These are phyloP conservation scores for Fusarium verticillioides DNA, from an alignment of 2,329 filamentous ascomycete genomes.

Conservation along the genomic window DNA sequence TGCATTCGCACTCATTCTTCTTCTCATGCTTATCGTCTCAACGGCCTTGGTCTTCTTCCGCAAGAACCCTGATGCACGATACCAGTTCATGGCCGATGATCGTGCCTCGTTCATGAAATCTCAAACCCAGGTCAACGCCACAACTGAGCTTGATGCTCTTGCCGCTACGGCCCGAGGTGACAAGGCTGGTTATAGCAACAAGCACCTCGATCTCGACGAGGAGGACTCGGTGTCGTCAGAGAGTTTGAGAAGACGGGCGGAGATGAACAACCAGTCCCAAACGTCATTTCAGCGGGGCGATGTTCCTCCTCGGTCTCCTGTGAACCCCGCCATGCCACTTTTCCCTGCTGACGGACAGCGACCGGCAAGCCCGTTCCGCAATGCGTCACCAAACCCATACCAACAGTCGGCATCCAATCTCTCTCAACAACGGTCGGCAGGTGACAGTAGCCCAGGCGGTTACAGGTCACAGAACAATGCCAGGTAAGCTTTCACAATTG, in stretches of 20 bases:
- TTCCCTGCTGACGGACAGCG: slow-evolving; percentile 54
- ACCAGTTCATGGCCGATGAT: slow-evolving; percentile 97
- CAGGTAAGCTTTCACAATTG: slow-evolving; percentile 46
- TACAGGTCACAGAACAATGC: slow-evolving; percentile 53
- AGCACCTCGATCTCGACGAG: slow-evolving; percentile 54
- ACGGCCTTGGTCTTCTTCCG: slow-evolving; percentile 77
- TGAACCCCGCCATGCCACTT: slow-evolving; percentile 57
- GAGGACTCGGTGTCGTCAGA: slow-evolving; percentile 55
- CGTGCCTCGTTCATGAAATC: slow-evolving; percentile 98
- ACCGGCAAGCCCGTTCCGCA: slow-evolving; percentile 51
- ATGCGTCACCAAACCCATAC: slow-evolving; percentile 51
- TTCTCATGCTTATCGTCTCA: slow-evolving; percentile 80
- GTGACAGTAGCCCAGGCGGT: slow-evolving; percentile 49
- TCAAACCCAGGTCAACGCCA: slow-evolving; percentile 78
- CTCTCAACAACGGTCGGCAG: slow-evolving; percentile 47
- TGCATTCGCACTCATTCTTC: slow-evolving; percentile 81
- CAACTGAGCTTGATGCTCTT: slow-evolving; percentile 89
- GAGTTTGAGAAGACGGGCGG: slow-evolving; percentile 51
- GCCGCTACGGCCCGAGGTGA: slow-evolving; percentile 90
- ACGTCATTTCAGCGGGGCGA: slow-evolving; percentile 47
- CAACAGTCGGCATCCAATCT: slow-evolving; percentile 46
- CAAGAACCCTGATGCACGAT: slow-evolving; percentile 94
- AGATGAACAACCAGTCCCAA: slow-evolving; percentile 48
- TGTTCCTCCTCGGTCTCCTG: slow-evolving; percentile 50
- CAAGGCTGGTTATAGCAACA: slow-evolving; percentile 68